Evolutionary conservation across 2,329 filamentous ascomycete species (phyloP).

Genomic region (Cladophialophora carrionii): DNA sequence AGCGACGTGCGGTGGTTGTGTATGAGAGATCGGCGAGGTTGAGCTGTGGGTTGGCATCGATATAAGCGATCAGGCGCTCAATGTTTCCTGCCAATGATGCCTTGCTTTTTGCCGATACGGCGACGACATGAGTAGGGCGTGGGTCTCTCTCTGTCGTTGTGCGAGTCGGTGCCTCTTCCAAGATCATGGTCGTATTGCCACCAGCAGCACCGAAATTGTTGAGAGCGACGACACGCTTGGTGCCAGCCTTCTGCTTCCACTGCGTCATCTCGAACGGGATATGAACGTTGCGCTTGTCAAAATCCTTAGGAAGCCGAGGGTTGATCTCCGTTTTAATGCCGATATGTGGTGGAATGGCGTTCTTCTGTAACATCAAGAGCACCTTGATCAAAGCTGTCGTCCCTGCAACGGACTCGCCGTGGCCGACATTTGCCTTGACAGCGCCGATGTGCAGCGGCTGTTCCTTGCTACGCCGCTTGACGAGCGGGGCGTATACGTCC

Average conservation of each 20-base stretch:
- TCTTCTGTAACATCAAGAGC: constrained; percentile 40
- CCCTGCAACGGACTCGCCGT: constrained; percentile 53
- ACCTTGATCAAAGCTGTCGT: constrained; percentile 59
- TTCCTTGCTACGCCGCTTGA: constrained; percentile 39
- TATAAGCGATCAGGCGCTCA: constrained; percentile 55
- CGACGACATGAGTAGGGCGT: constrained; percentile 59
- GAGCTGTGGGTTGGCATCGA: constrained; percentile 54
- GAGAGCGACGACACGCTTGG: constrained; percentile 50
- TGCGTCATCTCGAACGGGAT: constrained; percentile 51
- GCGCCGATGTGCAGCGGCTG: constrained; percentile 59
- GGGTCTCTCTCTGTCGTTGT: constrained; percentile 48
- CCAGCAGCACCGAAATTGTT: constrained; percentile 75
- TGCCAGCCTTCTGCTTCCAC: constrained; percentile 47
- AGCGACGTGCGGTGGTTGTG: constrained; percentile 65
- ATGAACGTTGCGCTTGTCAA: constrained; percentile 50
- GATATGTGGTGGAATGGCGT: constrained; percentile 38
- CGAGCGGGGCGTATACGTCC: constrained; percentile 60
- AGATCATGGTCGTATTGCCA: constrained; percentile 62
- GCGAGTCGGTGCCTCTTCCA: constrained; percentile 42
- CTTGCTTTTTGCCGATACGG: constrained; percentile 59
- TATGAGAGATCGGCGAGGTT: constrained; percentile 62
- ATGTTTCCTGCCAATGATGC: constrained; percentile 55
- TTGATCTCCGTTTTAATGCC: constrained; percentile 49
- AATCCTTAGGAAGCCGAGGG: constrained; percentile 48
- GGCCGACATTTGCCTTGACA: constrained; percentile 67